These are phyloP conservation scores for Arachnomyces sp. DNA, from an alignment of 2,329 filamentous ascomycete species.

Conservation along the genomic window DNA sequence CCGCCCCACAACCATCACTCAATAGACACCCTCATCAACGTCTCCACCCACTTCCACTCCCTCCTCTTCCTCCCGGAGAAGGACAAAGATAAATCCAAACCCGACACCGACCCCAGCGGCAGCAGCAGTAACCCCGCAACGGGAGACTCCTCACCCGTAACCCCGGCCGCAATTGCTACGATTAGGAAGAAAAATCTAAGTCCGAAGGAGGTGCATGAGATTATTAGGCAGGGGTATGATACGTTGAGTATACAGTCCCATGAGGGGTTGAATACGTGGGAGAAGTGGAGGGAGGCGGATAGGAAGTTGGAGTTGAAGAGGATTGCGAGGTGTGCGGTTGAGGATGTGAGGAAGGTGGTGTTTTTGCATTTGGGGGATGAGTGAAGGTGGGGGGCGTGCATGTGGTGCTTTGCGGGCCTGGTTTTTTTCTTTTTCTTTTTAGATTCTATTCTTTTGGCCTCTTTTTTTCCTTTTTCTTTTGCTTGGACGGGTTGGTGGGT, in stretches of 20 bases:
- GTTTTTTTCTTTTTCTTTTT: conserved; percentile 1
- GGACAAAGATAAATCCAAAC: conserved; percentile 39
- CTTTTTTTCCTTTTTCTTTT: not conserved
- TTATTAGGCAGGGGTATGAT: conserved; percentile 95
- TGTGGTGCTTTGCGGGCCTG: not conserved
- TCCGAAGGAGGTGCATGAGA: conserved; percentile 72
- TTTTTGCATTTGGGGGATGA: conserved; percentile 10
- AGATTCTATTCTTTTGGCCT: not conserved
- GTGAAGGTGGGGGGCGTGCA: not conserved
- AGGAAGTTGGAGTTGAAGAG: conserved; percentile 79
- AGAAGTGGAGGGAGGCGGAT: conserved; percentile 77
- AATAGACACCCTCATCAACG: conserved; percentile 75
- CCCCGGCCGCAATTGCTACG: conserved; percentile 15
- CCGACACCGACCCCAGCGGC: conserved; percentile 23
- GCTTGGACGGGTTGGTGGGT: not conserved
- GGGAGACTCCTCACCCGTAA: conserved; percentile 18
- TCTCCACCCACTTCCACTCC: conserved; percentile 73
- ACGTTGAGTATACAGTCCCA: conserved; percentile 84
- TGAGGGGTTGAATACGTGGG: conserved; percentile 79
- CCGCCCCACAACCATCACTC: conserved; percentile 27
- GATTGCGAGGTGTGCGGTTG: conserved; percentile 70
- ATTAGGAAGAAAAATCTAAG: conserved; percentile 59
- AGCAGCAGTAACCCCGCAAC: conserved; percentile 14
- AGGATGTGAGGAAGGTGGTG: conserved; percentile 51
- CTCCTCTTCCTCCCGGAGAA: conserved; percentile 55